Base-by-base conservation (phyloP, 2,329 filamentous ascomycete species). In the Aureobasidium uvarum region DNA sequence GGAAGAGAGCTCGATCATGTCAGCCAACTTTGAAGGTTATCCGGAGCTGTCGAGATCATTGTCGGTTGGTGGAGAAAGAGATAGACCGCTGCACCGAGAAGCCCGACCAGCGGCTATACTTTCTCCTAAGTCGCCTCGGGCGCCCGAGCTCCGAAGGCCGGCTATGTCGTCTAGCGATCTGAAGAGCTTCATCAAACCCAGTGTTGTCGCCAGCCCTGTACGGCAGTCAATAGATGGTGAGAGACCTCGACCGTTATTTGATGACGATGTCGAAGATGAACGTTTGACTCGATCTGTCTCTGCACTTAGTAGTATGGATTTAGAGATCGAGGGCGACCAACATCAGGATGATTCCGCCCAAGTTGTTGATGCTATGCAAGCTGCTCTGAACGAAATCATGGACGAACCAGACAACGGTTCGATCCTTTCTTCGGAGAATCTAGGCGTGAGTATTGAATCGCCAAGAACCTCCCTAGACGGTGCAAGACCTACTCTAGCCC, bases 281-380 rank as follows among this genome's bases (percentile, higher is more conserved):
- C 85, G 86, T 39, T 87, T 96, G 70, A 84, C 84, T 52, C 83
- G 90, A 73, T 97, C 93, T 1, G 84, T 90, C 0, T 85, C 92
- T 60, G 96, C 92, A 70, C 80, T 96, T 0, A 85, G 91, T 67
- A 96, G 92, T 71, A 81, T 96, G 10, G 91, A 93, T 25, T 88
- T 89, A 54, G 90, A 92, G 48, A 81, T 79, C n/a, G 81, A 84
- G 11, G 82, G 82, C 66, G 36, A 52, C 1, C 60, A 43, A 11
- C 33, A 89, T 54, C 90, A 92, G 50, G 81, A 79, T 23, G 81
- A 83, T 13, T 82, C 82, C 66, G 81, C 75, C 14, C 80, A 83
- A 54, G 89, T 97, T 33, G 92, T 99, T 6, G 87, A 96, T 77
- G 94, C 92, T 3, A 94, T 99, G 85, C 93, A 98, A 75, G 87